These are phyloP conservation scores for Xanthoceras sorbifolium DNA, from an alignment of 345 rosid species.

Conservation along the genomic window DNA sequence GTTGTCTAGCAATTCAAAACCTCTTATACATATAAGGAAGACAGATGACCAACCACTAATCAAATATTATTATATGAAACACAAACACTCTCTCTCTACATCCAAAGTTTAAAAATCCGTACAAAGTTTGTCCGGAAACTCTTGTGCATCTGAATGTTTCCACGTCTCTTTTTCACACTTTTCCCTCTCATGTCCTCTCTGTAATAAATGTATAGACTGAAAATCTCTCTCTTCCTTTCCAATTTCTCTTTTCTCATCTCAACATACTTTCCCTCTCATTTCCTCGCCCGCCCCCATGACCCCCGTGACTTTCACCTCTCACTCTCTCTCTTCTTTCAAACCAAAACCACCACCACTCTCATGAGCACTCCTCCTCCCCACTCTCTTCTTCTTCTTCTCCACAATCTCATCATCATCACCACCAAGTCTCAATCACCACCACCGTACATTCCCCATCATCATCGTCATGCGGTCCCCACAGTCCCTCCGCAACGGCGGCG, in stretches of 20 bases:
- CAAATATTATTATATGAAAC: no score
- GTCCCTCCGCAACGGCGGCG: slow-evolving; percentile 65
- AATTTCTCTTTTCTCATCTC: not conserved
- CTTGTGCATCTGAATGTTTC: not conserved
- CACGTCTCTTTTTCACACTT: not conserved
- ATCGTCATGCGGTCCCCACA: slow-evolving; percentile 71
- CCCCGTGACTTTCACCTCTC: slow-evolving; percentile 13
- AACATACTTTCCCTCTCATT: slow-evolving; percentile 45
- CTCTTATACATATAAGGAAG: no score
- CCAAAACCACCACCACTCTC: slow-evolving; percentile 6
- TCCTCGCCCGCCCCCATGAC: slow-evolving; percentile 2
- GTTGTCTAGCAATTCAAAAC: no score
- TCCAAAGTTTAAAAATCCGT: not conserved
- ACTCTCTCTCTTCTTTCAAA: not conserved
- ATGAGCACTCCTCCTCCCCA: slow-evolving; percentile 25
- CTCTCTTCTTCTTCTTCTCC: slow-evolving; percentile 3
- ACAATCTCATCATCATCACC: not conserved
- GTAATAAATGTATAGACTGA: no score
- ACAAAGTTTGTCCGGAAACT: no score
- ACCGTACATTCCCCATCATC: not conserved
- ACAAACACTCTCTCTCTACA: not conserved
- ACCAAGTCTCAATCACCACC: no score
- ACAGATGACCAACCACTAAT: no score
- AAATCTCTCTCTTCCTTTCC: slow-evolving; percentile 16
- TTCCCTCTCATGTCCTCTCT: not conserved